phyloP scores from a whole-genome alignment of 2,329 filamentous ascomycete species.

The Neoscytalidium dimidiatum region DNA sequence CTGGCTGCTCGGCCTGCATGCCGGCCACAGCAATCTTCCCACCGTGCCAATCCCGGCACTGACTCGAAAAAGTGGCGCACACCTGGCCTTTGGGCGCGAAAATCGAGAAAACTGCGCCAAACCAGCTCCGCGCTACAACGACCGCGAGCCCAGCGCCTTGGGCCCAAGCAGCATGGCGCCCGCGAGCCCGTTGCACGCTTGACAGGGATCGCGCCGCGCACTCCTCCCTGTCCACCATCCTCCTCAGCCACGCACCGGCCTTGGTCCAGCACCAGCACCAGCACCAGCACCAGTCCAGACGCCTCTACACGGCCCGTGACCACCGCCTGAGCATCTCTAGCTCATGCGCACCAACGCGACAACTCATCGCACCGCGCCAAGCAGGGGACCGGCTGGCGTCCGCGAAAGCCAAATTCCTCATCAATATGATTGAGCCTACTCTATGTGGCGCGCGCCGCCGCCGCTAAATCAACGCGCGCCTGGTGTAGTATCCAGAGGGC shows the following conservation, averaged over 20 bases:
- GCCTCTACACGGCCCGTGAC: neutral
- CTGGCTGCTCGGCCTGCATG: constrained; percentile 6
- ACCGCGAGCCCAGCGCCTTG: neutral
- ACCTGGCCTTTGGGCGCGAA: constrained; percentile 4
- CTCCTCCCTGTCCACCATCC: neutral
- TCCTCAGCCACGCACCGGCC: neutral
- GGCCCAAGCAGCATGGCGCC: neutral
- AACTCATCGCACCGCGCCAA: neutral
- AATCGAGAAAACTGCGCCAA: constrained; percentile 3
- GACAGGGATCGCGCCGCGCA: neutral
- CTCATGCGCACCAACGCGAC: neutral
- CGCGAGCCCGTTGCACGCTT: neutral
- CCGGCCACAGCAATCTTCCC: constrained; percentile 12
- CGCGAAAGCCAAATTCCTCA: neutral
- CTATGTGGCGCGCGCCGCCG: neutral
- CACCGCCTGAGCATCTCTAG: neutral
- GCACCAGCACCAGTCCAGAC: too few species aligned
- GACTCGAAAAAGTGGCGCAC: constrained; percentile 1
- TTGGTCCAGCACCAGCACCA: neutral
- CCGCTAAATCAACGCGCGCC: neutral
- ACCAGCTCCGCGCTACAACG: too few species aligned
- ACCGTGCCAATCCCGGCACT: neutral
- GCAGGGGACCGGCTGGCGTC: neutral
- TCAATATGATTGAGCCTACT: constrained; percentile 14
- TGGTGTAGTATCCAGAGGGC: neutral